These are phyloP conservation scores for Suillus spraguei DNA, from an alignment of 768 basidiomycete genomes.

Conservation along the genomic window DNA sequence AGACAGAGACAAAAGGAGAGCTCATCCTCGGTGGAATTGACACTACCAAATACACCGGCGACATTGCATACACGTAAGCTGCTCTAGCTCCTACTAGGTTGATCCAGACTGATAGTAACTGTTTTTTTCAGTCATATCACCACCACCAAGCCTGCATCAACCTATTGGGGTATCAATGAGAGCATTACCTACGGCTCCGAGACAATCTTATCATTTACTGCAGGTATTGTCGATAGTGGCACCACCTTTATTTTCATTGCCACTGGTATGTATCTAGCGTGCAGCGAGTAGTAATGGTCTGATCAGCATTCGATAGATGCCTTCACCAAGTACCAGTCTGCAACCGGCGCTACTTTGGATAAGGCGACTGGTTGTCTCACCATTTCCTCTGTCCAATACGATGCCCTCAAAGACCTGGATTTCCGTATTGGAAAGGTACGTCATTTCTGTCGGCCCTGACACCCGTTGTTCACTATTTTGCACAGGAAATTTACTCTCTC, in stretches of 20 bases:
- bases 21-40: constrained; percentile 50
- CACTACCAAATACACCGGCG: constrained; percentile 32
- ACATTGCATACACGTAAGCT: constrained; percentile 45
- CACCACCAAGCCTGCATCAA: constrained; percentile 41
- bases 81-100: background rate
- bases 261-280: constrained; percentile 29
- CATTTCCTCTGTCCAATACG: constrained; percentile 13
- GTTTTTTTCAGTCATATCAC: constrained; percentile 44
- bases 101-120: background rate
- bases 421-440: constrained; percentile 15
- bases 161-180: constrained; percentile 65
- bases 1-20: constrained; percentile 46
- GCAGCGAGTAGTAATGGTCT: background rate
- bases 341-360: constrained; percentile 18
- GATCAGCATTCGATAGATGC: constrained; percentile 23
- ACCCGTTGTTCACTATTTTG: background rate
- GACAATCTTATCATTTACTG: constrained; percentile 45
- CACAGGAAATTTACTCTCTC: constrained; percentile 36
- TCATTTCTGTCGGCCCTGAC: background rate
- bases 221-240: constrained; percentile 65
- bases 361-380: constrained; percentile 15
- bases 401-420: constrained; percentile 9
- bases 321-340: constrained; percentile 24
- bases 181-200: constrained; percentile 51
- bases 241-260: constrained; percentile 56